phyloP scores from a whole-genome alignment of 2,329 filamentous ascomycete species.

The Verticillium klebahnii region DNA sequence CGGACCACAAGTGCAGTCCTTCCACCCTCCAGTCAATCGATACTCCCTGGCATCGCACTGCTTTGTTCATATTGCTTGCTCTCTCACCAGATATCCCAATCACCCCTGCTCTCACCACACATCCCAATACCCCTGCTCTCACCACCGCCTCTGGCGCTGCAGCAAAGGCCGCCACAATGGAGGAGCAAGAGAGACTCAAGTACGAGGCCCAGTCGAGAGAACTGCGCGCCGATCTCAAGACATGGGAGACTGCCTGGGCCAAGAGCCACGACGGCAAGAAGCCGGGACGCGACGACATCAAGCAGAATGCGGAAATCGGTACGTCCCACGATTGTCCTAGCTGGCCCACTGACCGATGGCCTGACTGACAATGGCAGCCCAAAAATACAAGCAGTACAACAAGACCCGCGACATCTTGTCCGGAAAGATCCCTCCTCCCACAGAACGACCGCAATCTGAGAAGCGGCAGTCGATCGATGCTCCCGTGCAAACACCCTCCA shows the following conservation, averaged over 20 bases:
- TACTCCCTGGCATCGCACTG: neutral
- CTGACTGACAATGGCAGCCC: conserved; percentile 37
- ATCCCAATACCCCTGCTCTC: neutral
- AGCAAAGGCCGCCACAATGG: conserved; percentile 32
- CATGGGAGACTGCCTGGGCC: conserved; percentile 68
- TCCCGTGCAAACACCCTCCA: conserved; percentile 43
- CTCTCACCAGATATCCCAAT: neutral
- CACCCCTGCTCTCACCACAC: neutral
- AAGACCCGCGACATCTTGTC: conserved; percentile 55
- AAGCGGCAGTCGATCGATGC: conserved; percentile 37
- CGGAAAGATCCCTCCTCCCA: conserved; percentile 42
- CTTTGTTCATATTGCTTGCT: neutral
- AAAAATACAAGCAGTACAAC: conserved; percentile 75
- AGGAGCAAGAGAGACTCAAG: conserved; percentile 34
- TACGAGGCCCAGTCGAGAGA: conserved; percentile 47
- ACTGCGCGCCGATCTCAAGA: conserved; percentile 67
- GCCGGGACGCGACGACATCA: conserved; percentile 71
- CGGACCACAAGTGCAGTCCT: neutral
- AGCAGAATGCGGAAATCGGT: conserved; percentile 68
- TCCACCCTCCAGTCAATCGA: neutral
- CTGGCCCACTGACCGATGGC: neutral
- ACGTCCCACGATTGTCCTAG: conserved; percentile 16
- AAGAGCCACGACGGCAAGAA: conserved; percentile 60
- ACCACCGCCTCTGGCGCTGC: neutral
- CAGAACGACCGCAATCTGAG: conserved; percentile 16